Evolutionary conservation across 176 grass and related monocot genomes (phyloP), one percentile per base, ranked within the genome.

Genomic region (Musa acuminata): DNA sequence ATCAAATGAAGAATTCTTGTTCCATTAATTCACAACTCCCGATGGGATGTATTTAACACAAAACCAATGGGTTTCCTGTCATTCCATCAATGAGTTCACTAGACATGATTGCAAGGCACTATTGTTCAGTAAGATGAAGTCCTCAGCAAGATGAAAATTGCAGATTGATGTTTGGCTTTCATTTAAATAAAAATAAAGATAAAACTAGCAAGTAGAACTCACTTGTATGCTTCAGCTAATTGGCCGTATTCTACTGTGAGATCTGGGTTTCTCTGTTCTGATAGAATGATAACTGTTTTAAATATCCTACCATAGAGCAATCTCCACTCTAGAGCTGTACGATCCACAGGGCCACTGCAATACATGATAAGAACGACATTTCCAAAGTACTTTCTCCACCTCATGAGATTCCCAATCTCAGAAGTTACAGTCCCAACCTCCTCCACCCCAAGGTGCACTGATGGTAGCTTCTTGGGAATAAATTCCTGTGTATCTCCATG

Each of bases 241-340:
- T 77, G 9, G 1, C 84, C 83, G 19, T 78, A 81, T 53, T 97
- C 85, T 67, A 92, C 90, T 79, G 85, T 83, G 57, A 97, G 90
- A 52, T 89, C 85, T 29, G 55, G 52, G 80, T 83, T 93, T 67
- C 85, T 88, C 64, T 91, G 83, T 64, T 97, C 90, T 19, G 90
- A 85, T 73, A 93, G 86, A 79, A 97, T 91, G 75, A 93, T 87
- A 59, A 97, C 94, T 0, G 90, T 97, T 82, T 93, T 97, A 80
- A 97, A 97, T 77, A 97, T 93, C 78, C 90, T 79, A 62, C 94
- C 94, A 80, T 97, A 97, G 57, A 97, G 90, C 80, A 97, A 79
- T 27, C 94, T 87, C 94, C 94, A 97, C 62, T 97, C 90, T 0
- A 97, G 82, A 11, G 87, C 94, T 3, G 88, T 92, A 9, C 87